phyloP scores from a whole-genome alignment of 148 eudicot species.

The Chenopodium suecicum region DNA sequence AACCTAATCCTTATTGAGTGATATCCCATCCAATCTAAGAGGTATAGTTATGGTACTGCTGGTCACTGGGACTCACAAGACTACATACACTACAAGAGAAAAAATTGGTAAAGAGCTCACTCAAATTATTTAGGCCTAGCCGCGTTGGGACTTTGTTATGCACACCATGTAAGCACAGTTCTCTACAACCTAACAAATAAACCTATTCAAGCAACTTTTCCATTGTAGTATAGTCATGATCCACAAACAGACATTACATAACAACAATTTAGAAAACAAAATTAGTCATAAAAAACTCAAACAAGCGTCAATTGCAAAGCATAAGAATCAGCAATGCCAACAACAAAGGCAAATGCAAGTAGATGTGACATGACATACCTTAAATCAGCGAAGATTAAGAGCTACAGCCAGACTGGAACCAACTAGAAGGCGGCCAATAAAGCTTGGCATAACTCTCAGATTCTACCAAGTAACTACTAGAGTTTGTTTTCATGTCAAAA shows the following conservation, averaged over 20 bases:
- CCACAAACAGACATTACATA: neutral
- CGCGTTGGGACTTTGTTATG: neutral
- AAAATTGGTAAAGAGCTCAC: neutral
- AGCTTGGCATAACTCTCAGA: neutral
- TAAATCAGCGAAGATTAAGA: neutral
- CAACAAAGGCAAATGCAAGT: neutral
- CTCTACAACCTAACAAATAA: neutral
- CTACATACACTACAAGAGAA: neutral
- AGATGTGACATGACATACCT: neutral
- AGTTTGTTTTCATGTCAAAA: neutral
- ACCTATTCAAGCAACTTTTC: neutral
- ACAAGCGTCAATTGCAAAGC: neutral
- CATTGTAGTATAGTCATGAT: neutral
- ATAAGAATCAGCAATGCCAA: neutral
- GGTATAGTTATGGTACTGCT: too few relatives aligned
- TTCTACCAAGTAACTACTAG: neutral
- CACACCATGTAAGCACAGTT: neutral
- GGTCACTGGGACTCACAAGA: neutral
- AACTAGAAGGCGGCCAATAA: neutral
- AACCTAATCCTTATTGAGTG: too few relatives aligned
- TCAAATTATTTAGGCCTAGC: too few relatives aligned
- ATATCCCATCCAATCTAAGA: too few relatives aligned
- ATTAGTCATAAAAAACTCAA: neutral
- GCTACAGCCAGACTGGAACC: neutral
- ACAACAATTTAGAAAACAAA: neutral